These are phyloP conservation scores for Colletotrichum sp. DNA, from an alignment of 2,329 filamentous ascomycete species.

Conservation along the genomic window DNA sequence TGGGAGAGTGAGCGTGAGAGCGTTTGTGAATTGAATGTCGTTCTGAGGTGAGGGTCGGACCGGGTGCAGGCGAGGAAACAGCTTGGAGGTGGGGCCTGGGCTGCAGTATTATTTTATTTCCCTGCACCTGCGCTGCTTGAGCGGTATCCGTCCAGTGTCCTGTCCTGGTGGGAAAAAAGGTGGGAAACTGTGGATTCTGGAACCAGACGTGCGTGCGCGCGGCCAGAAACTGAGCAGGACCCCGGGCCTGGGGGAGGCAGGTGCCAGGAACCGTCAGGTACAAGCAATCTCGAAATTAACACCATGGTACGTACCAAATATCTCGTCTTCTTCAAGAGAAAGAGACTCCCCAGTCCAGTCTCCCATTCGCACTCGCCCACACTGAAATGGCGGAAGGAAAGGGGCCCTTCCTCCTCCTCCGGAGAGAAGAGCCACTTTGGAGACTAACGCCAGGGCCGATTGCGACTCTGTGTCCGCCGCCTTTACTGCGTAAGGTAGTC, in stretches of 20 bases:
- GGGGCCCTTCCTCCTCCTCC: neutral
- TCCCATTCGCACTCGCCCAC: neutral
- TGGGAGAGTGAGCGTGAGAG: neutral
- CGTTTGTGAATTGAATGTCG: neutral
- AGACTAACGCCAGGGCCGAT: neutral
- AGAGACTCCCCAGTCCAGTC: neutral
- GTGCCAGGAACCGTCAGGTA: neutral
- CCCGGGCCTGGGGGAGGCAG: neutral
- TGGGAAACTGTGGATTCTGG: slow-evolving; percentile 10
- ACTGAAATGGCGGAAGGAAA: neutral
- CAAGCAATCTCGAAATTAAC: neutral
- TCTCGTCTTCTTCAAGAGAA: neutral
- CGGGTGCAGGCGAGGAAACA: slow-evolving; percentile 3
- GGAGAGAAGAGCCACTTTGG: neutral
- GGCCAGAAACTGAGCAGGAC: neutral
- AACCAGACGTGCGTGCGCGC: slow-evolving; percentile 1
- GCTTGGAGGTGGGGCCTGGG: neutral
- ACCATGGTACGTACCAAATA: neutral
- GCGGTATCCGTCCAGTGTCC: neutral
- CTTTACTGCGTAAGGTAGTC: no score
- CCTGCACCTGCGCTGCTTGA: neutral
- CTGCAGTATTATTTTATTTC: neutral
- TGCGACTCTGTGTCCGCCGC: neutral
- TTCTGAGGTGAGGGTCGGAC: neutral
- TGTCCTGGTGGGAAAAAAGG: neutral